These are phyloP conservation scores for Macrotyloma uniflorum DNA, from an alignment of 306 rosid genomes.

Conservation along the genomic window DNA sequence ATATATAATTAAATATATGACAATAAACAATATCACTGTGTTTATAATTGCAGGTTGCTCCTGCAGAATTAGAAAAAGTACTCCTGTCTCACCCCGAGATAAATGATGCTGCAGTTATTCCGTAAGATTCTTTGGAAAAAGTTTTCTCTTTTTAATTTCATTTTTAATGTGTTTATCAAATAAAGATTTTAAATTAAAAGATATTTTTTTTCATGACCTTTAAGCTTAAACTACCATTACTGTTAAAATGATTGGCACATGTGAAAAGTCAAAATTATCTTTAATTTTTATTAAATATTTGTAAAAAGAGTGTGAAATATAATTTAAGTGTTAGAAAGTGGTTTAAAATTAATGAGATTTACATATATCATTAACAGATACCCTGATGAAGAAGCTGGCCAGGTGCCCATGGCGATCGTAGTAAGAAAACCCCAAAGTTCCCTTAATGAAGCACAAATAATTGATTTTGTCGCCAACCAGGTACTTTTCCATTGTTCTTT, in stretches of 20 bases:
- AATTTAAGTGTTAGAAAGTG: no score
- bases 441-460: conserved; percentile 46
- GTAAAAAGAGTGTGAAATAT: no score
- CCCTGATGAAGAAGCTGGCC: conserved; percentile 80
- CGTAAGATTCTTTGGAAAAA: conserved; percentile 60
- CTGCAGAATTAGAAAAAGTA: conserved; percentile 70
- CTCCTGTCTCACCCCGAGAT: conserved; percentile 65
- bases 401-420: conserved; percentile 69
- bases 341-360: neutral
- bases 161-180: no score
- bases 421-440: conserved; percentile 50
- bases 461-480: conserved; percentile 61
- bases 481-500: conserved; percentile 33
- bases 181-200: no score
- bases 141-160: no score
- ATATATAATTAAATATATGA: no score
- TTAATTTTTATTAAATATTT: no score
- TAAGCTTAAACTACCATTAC: no score
- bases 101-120: conserved; percentile 65
- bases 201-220: no score
- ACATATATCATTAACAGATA: conserved; percentile 42
- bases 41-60: conserved; percentile 82
- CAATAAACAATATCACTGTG: no score
- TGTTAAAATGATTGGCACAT: no score
- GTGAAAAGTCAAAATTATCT: no score